Conservation (phyloP, 2,329 filamentous ascomycete genomes). For the Fusarium papillatum region DNA sequence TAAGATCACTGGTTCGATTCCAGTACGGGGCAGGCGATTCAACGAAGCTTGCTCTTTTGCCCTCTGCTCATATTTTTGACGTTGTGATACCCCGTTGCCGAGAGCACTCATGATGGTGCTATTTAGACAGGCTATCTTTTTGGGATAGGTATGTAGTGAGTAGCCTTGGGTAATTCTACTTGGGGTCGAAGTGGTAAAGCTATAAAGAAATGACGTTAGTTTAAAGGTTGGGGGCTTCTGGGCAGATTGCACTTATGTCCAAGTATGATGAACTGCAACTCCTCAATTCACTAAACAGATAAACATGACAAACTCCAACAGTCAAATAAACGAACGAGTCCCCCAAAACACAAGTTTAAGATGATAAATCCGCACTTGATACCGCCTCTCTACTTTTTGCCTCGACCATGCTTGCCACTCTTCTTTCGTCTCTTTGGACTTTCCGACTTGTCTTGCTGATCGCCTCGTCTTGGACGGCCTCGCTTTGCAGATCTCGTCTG, state of each 20-base stretch:
- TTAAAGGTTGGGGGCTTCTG: not conserved
- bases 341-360: not conserved
- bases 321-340: not conserved
- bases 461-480: not conserved
- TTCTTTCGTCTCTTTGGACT: not conserved
- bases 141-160: not conserved
- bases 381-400: not conserved
- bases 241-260: not conserved
- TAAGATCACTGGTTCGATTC: constrained; percentile 5
- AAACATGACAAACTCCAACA: not conserved
- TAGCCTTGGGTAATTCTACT: not conserved
- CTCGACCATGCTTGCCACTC: not conserved
- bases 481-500: not conserved
- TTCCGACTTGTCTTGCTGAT: not conserved
- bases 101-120: not conserved
- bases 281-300: not conserved
- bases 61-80: not conserved
- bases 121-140: not conserved
- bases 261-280: not conserved
- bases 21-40: constrained; percentile 1
- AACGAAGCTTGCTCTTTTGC: not conserved
- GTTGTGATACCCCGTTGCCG: not conserved
- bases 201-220: not conserved
- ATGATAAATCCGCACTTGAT: not conserved
- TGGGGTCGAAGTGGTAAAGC: not conserved